These are phyloP conservation scores for Trebouxiophyceae sp. DNA, from an alignment of 163 green algal species.

Conservation along the genomic window DNA sequence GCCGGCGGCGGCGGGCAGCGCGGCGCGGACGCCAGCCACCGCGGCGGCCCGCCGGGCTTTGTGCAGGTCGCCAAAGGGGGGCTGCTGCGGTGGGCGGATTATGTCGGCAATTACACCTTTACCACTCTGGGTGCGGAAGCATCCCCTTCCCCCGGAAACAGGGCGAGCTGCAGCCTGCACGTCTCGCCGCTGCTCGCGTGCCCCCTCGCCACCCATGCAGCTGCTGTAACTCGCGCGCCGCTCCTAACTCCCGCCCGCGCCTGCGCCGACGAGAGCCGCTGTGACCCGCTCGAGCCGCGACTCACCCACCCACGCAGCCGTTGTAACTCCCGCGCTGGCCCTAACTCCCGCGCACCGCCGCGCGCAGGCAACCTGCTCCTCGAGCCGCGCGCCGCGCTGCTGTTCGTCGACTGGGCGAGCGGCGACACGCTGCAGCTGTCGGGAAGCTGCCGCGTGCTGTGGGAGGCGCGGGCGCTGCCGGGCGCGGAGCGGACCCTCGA, in stretches of 20 bases:
- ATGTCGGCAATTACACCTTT: constrained; percentile 38
- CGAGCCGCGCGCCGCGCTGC: constrained; percentile 17
- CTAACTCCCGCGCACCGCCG: no score
- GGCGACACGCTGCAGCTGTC: constrained; percentile 33
- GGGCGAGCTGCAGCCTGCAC: no score
- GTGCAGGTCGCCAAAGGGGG: constrained; percentile 13
- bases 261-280: no score
- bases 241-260: no score
- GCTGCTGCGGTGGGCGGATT: constrained; percentile 32
- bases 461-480: constrained; percentile 15
- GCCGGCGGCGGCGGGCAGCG: neutral
- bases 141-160: no score
- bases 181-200: no score
- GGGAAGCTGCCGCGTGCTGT: constrained; percentile 4
- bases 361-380: constrained; percentile 29
- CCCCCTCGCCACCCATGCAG: no score
- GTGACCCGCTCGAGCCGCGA: no score
- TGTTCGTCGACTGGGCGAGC: constrained; percentile 37
- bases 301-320: no score
- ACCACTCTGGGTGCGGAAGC: constrained; percentile 32
- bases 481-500: constrained; percentile 16
- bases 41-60: constrained; percentile 33
- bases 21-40: constrained; percentile 24
- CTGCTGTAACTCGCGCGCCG: no score
- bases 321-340: no score